phyloP scores from a whole-genome alignment of 2,329 filamentous ascomycete species.

The Podosphaera xanthii region DNA sequence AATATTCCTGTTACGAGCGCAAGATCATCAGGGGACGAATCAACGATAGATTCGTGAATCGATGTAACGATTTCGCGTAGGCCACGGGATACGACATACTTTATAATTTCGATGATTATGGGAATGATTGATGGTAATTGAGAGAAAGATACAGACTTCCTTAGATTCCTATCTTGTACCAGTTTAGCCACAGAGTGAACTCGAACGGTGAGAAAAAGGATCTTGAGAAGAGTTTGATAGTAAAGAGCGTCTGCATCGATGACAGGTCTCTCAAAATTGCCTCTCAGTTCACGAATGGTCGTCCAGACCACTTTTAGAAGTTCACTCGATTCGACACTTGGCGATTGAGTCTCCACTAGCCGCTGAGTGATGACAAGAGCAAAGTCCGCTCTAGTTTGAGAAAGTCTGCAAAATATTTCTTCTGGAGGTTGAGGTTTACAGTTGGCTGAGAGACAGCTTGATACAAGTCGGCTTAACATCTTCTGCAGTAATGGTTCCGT shows the following conservation, averaged over 20 bases:
- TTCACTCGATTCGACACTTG: slow-evolving; percentile 25
- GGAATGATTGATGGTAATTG: slow-evolving; percentile 17
- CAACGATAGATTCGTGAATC: slow-evolving; percentile 50
- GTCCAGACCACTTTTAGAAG: slow-evolving; percentile 37
- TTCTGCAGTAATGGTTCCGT: slow-evolving; percentile 10
- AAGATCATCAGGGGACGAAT: slow-evolving; percentile 56
- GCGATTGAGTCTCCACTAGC: slow-evolving; percentile 35
- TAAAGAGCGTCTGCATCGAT: slow-evolving; percentile 37
- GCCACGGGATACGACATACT: slow-evolving; percentile 55
- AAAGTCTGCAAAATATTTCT: slow-evolving; percentile 58
- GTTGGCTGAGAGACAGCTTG: slow-evolving; percentile 61
- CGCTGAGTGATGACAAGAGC: slow-evolving; percentile 64
- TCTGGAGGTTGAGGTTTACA: slow-evolving; percentile 48
- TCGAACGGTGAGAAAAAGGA: slow-evolving; percentile 63
- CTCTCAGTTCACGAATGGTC: slow-evolving; percentile 27
- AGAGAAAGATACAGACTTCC: slow-evolving; percentile 6
- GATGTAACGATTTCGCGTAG: slow-evolving; percentile 63
- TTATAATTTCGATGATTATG: slow-evolving; percentile 46
- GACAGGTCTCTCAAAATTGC: slow-evolving; percentile 36
- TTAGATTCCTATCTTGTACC: slow-evolving; percentile 8
- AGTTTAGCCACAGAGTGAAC: slow-evolving; percentile 24
- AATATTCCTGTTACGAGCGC: slow-evolving; percentile 71
- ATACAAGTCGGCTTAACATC: slow-evolving; percentile 36
- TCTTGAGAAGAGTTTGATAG: slow-evolving; percentile 63
- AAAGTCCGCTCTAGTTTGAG: slow-evolving; percentile 55